These are phyloP conservation scores for Yamadazyma endophytica DNA, from an alignment of 805 yeast genomes.

Conservation along the genomic window DNA sequence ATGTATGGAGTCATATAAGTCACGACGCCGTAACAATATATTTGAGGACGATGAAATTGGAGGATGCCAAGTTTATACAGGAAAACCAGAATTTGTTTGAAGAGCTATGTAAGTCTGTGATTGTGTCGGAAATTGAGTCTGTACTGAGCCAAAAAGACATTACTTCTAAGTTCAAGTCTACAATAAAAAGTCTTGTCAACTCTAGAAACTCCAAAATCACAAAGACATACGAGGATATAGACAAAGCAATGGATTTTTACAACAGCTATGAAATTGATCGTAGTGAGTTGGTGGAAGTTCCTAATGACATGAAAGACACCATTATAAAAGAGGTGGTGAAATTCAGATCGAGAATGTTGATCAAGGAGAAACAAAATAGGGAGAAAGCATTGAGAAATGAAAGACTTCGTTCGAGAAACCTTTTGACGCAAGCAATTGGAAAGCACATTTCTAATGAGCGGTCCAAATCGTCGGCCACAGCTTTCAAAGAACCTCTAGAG, in stretches of 20 bases:
- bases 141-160: slow-evolving; percentile 1
- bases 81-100: slow-evolving; percentile 2
- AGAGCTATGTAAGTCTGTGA: slow-evolving; percentile 1
- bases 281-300: slow-evolving; percentile 55
- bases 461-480: neutral
- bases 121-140: no score
- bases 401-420: slow-evolving; percentile 43
- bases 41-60: slow-evolving; percentile 1
- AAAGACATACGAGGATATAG: no score
- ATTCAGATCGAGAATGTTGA: slow-evolving; percentile 52
- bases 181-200: slow-evolving; percentile 1
- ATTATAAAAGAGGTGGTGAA: slow-evolving; percentile 51
- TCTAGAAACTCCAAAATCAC: no score
- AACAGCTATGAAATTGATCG: slow-evolving; percentile 49
- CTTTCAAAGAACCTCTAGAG: slow-evolving; percentile 7
- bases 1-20: slow-evolving; percentile 25
- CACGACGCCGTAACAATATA: neutral
- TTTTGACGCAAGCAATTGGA: slow-evolving; percentile 22
- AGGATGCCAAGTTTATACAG: slow-evolving; percentile 1
- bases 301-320: slow-evolving; percentile 48
- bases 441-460: slow-evolving; percentile 3
- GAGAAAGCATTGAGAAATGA: slow-evolving; percentile 46
- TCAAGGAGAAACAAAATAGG: slow-evolving; percentile 48
- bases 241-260: no score
- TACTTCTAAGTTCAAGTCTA: slow-evolving; percentile 1